These are phyloP conservation scores for Metschnikowia colocasiae DNA, from an alignment of 805 yeast species.

Conservation along the genomic window DNA sequence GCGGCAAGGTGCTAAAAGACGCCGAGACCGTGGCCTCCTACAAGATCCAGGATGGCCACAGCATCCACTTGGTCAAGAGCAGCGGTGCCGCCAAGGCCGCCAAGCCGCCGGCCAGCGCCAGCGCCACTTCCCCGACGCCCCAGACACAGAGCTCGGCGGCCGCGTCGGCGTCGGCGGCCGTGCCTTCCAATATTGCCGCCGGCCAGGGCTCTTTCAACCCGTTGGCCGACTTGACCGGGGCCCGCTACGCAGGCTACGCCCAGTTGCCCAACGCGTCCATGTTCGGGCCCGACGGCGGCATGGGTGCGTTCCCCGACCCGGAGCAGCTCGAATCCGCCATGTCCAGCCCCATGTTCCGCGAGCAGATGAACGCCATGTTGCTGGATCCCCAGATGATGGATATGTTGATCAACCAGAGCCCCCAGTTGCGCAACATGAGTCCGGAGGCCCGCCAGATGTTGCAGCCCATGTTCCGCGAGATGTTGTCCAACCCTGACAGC, in stretches of 20 bases:
- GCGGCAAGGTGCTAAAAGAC: slow-evolving; percentile 92
- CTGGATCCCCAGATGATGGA: slow-evolving; percentile 88
- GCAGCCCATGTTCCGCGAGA: slow-evolving; percentile 77
- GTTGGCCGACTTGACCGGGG: slow-evolving; percentile 88
- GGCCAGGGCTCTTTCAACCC: slow-evolving; percentile 91
- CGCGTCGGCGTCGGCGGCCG: slow-evolving; percentile 17
- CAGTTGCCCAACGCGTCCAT: slow-evolving; percentile 82
- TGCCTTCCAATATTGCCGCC: slow-evolving; percentile 79
- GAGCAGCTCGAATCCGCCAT: slow-evolving; percentile 73
- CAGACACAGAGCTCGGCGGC: neutral
- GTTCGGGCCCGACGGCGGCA: slow-evolving; percentile 96
- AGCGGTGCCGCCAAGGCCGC: slow-evolving; percentile 27
- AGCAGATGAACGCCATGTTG: slow-evolving; percentile 76
- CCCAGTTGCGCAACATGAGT: slow-evolving; percentile 81
- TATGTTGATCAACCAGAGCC: slow-evolving; percentile 73
- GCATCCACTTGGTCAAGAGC: slow-evolving; percentile 85
- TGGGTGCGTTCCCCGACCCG: slow-evolving; percentile 68
- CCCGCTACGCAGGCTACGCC: slow-evolving; percentile 89
- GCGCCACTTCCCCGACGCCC: slow-evolving; percentile 1
- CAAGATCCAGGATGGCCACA: slow-evolving; percentile 81
- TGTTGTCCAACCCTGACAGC: slow-evolving; percentile 73
- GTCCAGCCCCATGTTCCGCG: slow-evolving; percentile 77
- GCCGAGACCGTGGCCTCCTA: slow-evolving; percentile 68
- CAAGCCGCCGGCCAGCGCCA: slow-evolving; percentile 17
- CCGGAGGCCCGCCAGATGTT: slow-evolving; percentile 84